Percentiles rank a stretch among this genome's conserved stretches.
Conservation (phyloP, 1,139 yeast species). For the Debaryomycetaceae sp. region DNA sequence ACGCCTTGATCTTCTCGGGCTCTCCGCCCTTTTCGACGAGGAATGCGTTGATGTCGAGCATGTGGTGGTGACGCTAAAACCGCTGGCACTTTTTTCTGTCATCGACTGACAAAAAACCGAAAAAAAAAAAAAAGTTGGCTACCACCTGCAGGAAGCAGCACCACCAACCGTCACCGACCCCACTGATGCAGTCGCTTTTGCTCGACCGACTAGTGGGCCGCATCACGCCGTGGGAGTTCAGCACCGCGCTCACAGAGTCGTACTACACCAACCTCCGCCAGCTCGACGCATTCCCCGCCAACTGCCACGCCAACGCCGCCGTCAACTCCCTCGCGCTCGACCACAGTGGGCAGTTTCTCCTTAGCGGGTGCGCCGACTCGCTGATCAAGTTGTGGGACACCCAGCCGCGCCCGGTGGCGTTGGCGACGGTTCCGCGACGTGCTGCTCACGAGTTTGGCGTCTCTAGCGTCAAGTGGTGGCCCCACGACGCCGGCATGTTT, state of each 20-base stretch:
- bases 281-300: constrained; percentile 31
- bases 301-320: constrained; percentile 42
- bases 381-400: constrained; percentile 62
- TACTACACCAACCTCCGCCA: constrained; percentile 29
- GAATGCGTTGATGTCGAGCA: constrained; percentile 91
- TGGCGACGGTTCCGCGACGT: constrained; percentile 49
- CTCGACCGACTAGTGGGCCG: constrained; percentile 29
- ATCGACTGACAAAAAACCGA: not conserved
- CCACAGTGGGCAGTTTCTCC: constrained; percentile 42
- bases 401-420: constrained; percentile 20
- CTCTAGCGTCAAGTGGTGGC: constrained; percentile 83
- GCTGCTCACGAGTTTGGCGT: constrained; percentile 69
- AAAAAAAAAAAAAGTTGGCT: not conserved
- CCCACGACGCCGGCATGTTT: constrained; percentile 82
- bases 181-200: constrained; percentile 35
- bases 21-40: constrained; percentile 95
- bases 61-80: constrained; percentile 17
- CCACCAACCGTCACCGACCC: not conserved
- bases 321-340: constrained; percentile 71
- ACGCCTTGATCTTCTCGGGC: constrained; percentile 80
- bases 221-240: constrained; percentile 30
- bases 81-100: constrained; percentile 3
- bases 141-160: too few relatives aligned
- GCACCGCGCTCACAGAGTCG: constrained; percentile 38
- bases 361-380: constrained; percentile 80